Conservation (phyloP, 2,329 filamentous ascomycete species). For the Penicillium sp. region DNA sequence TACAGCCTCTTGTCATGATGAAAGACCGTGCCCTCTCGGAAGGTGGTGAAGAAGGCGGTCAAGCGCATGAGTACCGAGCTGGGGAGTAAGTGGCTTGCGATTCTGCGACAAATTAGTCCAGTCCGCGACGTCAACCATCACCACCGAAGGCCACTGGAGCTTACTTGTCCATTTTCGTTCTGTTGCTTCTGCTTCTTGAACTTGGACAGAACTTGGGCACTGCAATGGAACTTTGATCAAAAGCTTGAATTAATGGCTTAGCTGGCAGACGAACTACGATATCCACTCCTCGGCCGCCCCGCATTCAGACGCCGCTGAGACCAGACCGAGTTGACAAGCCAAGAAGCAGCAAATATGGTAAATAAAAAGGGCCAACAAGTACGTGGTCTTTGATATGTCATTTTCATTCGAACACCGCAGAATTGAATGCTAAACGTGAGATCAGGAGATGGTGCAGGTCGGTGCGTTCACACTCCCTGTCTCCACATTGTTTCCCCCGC, state of each 20-base stretch:
- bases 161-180: neutral
- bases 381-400: slow-evolving; percentile 26
- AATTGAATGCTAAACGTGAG: slow-evolving; percentile 3
- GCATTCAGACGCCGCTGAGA: slow-evolving; percentile 18
- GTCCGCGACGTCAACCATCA: neutral
- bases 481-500: slow-evolving; percentile 28
- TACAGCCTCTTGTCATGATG: neutral
- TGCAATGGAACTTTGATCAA: slow-evolving; percentile 9
- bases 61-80: neutral
- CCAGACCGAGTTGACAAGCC: slow-evolving; percentile 5
- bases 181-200: neutral
- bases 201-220: neutral
- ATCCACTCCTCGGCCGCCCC: slow-evolving; percentile 14
- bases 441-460: slow-evolving; percentile 99
- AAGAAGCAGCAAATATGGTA: slow-evolving; percentile 26
- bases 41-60: slow-evolving; percentile 1
- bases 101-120: neutral
- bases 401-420: neutral
- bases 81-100: neutral
- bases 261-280: slow-evolving; percentile 10
- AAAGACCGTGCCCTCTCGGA: neutral
- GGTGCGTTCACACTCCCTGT: slow-evolving; percentile 58
- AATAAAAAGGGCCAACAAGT: slow-evolving; percentile 64
- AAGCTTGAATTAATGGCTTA: slow-evolving; percentile 9
- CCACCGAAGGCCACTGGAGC: neutral